Base-by-base conservation (phyloP, 2,329 filamentous ascomycete species). In the Aspergillus tanneri region DNA sequence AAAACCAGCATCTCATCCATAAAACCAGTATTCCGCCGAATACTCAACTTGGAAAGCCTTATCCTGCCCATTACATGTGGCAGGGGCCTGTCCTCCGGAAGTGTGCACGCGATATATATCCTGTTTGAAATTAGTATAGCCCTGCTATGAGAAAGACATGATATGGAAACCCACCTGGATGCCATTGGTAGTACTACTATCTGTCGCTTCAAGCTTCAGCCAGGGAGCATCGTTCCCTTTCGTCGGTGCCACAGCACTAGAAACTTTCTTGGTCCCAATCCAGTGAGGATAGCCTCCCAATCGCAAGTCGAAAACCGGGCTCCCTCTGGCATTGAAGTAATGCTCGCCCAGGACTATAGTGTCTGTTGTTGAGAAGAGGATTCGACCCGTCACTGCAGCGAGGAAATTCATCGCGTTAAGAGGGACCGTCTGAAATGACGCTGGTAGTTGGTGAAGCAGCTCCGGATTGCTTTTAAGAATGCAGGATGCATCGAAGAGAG, bases 21-120 rank as follows among this genome's bases (percentile, higher is more conserved):
- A 74, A 19, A 74, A 71, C 70, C 69, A 74, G 49, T 74, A 74
- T 54, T 73, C 66, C 5, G 72, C 70, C 5, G 67, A 61, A 59
- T 74, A 75, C 16, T 68, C 60, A 18, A 71, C 61, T 42, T 65
- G 49, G 24, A 72, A 57, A 0, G 57, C 64, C 4, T 57, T 50
- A 6, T 59, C 40, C 46, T 67, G 62, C 5, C 60, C 59, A 23
- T 58, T 50, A 53, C 72, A 74, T 0, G 62, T 65, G 22, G 54
- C 50, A 18, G 71, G 70, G 10, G 69, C 43, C 8, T 54, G 49
- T 8, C 72, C 72, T 9, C 64, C 63, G 8, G 62, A 62, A 1
- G 71, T 72, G 40, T 71, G 56, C 6, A 73, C 63, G 32, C 70
- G 69, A 46, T 72, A 75, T 10, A 74, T 62, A 39, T 70, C 68